phyloP scores from a whole-genome alignment of 805 yeast species.

The Candida pini region DNA sequence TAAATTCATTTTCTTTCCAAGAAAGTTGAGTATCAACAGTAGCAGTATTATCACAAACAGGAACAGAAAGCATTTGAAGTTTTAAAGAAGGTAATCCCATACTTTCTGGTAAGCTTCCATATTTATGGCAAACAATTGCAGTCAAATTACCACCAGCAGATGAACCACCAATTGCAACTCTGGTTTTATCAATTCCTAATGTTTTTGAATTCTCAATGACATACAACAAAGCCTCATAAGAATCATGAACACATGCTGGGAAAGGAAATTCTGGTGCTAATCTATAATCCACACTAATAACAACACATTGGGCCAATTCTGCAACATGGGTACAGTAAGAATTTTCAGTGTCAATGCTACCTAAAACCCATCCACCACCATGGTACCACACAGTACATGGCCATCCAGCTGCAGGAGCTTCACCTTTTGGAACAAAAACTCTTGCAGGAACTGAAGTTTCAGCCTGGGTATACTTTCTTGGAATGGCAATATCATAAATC shows the following conservation, averaged over 20 bases:
- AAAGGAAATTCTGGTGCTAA: conserved; percentile 45
- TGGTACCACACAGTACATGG: conserved; percentile 30
- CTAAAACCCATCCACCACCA: conserved; percentile 33
- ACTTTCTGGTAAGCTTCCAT: conserved; percentile 22
- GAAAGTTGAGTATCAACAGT: conserved; percentile 29
- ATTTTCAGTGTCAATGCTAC: conserved; percentile 30
- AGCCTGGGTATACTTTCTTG: conserved; percentile 26
- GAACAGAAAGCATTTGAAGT: conserved; percentile 38
- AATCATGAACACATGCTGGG: conserved; percentile 43
- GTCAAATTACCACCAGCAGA: conserved; percentile 42
- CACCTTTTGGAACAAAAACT: conserved; percentile 26
- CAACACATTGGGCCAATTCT: conserved; percentile 27
- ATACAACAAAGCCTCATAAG: conserved; percentile 33
- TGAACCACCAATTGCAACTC: conserved; percentile 38
- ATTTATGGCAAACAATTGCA: conserved; percentile 30
- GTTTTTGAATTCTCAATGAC: conserved; percentile 21
- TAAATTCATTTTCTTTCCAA: conserved; percentile 33
- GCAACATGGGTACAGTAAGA: conserved; percentile 38
- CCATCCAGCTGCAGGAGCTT: conserved; percentile 16
- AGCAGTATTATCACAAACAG: conserved; percentile 40
- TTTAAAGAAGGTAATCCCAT: conserved; percentile 28
- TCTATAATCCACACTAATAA: conserved; percentile 43
- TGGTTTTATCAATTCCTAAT: conserved; percentile 26
- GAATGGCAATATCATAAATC: conserved; percentile 14
- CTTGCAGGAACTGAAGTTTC: conserved; percentile 21